Percentiles rank a stretch among this genome's conserved stretches.
Evolutionary conservation across 2,329 filamentous ascomycete species (phyloP).

Genomic region (Ambrosiella xylebori): DNA sequence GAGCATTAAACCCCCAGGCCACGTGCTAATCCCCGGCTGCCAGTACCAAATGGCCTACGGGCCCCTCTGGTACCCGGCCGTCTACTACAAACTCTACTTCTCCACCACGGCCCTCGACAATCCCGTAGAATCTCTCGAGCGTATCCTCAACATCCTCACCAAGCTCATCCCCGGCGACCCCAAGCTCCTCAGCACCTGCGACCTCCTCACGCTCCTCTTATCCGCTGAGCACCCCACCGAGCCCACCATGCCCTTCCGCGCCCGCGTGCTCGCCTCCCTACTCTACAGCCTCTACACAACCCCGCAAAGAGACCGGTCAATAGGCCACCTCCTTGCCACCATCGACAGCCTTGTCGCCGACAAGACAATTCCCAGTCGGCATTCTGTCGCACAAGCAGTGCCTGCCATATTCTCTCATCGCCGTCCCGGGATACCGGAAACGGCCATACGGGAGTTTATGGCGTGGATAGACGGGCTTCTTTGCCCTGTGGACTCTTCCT

Average conservation of each 20-base stretch:
- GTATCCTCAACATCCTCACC: background rate
- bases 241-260: background rate
- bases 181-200: background rate
- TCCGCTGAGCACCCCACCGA: background rate
- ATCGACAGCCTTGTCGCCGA: too few relatives aligned
- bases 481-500: too few relatives aligned
- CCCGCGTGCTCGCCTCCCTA: background rate
- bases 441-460: too few relatives aligned
- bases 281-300: background rate
- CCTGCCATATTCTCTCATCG: too few relatives aligned
- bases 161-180: background rate
- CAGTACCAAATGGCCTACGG: background rate
- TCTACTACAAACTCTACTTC: background rate
- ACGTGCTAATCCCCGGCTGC: background rate
- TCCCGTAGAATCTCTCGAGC: background rate
- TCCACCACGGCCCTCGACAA: background rate
- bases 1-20: background rate
- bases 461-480: too few relatives aligned
- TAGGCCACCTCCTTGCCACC: too few relatives aligned
- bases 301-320: too few relatives aligned
- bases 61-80: background rate
- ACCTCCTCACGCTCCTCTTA: constrained; percentile 2
- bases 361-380: too few relatives aligned
- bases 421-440: too few relatives aligned
- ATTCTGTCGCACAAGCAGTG: too few relatives aligned